Conservation (phyloP, 768 basidiomycete species). For the Piloderma croceum region DNA sequence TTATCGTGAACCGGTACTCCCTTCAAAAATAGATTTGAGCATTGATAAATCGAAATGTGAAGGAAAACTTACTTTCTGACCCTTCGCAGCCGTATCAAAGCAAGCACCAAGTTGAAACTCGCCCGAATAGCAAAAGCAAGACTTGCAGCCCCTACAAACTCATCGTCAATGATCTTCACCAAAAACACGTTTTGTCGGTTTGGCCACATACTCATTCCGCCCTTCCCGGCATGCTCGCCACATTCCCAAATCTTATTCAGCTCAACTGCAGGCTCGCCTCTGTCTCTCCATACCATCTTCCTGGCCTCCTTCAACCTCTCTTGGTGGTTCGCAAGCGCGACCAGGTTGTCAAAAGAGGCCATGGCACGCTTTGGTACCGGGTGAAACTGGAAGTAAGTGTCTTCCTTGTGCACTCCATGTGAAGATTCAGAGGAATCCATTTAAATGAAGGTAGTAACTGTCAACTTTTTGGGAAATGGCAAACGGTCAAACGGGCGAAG, state of each 20-base stretch:
- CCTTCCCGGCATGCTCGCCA: constrained; percentile 62
- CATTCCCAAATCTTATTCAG: constrained; percentile 59
- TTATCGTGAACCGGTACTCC: constrained; percentile 54
- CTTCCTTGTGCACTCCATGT: too few relatives aligned
- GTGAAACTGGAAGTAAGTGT: constrained; percentile 48
- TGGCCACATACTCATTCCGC: constrained; percentile 62
- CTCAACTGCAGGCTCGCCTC: constrained; percentile 70
- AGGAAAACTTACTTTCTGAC: constrained; percentile 51
- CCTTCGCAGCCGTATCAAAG: constrained; percentile 64
- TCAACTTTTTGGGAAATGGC: too few relatives aligned
- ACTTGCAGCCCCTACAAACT: constrained; percentile 61
- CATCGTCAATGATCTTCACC: neutral
- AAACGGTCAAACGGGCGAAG: too few relatives aligned
- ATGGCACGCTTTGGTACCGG: constrained; percentile 54
- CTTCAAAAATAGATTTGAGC: constrained; percentile 29
- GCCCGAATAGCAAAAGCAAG: constrained; percentile 81
- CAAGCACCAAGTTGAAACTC: constrained; percentile 74
- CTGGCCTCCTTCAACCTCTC: constrained; percentile 67
- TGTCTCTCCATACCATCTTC: constrained; percentile 78
- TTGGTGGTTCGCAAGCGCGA: constrained; percentile 80
- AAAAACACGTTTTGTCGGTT: neutral
- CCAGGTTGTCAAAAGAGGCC: constrained; percentile 78
- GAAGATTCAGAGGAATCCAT: too few relatives aligned
- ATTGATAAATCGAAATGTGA: neutral
- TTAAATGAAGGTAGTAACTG: too few relatives aligned